phyloP scores from a whole-genome alignment of 2,329 filamentous ascomycete species.

The Aspergillus sergii region DNA sequence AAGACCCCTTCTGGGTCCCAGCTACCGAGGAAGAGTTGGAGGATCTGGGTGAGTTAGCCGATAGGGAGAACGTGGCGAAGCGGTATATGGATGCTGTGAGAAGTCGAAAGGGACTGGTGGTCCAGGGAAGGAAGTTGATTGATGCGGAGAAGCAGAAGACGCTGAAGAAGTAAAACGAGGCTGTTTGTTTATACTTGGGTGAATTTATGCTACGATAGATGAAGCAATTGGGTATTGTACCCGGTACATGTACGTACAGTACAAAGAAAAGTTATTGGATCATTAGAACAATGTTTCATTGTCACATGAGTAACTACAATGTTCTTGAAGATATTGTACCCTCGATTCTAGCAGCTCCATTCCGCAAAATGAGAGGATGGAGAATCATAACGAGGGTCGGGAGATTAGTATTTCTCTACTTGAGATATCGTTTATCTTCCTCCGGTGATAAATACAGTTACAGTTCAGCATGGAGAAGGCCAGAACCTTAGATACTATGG shows the following conservation, averaged over 20 bases:
- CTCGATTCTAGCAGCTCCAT: slow-evolving; percentile 18
- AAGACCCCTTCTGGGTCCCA: slow-evolving; percentile 97
- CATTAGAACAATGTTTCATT: not conserved
- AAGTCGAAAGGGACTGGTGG: slow-evolving; percentile 81
- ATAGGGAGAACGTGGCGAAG: slow-evolving; percentile 94
- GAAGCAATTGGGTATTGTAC: not conserved
- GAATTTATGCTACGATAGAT: not conserved
- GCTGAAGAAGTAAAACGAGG: slow-evolving; percentile 56
- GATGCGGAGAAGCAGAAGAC: slow-evolving; percentile 93
- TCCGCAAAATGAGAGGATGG: slow-evolving; percentile 20
- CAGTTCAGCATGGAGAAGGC: slow-evolving; percentile 44
- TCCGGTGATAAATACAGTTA: slow-evolving; percentile 50
- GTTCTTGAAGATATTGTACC: slow-evolving; percentile 24
- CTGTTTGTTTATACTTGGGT: slow-evolving; percentile 5
- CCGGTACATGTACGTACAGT: slow-evolving; percentile 1
- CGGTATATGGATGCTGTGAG: slow-evolving; percentile 91
- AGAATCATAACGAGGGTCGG: slow-evolving; percentile 27
- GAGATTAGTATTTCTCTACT: slow-evolving; percentile 31
- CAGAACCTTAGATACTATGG: slow-evolving; percentile 48
- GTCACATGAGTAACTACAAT: not conserved
- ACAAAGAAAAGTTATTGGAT: not conserved
- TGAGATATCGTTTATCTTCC: slow-evolving; percentile 37
- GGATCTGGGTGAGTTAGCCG: slow-evolving; percentile 90
- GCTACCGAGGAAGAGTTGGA: slow-evolving; percentile 95
- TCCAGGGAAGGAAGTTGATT: slow-evolving; percentile 72